Percentiles rank a stretch among this genome's conserved stretches.
Evolutionary conservation across 306 rosid genomes (phyloP).

Genomic region (Benincasa hispida): DNA sequence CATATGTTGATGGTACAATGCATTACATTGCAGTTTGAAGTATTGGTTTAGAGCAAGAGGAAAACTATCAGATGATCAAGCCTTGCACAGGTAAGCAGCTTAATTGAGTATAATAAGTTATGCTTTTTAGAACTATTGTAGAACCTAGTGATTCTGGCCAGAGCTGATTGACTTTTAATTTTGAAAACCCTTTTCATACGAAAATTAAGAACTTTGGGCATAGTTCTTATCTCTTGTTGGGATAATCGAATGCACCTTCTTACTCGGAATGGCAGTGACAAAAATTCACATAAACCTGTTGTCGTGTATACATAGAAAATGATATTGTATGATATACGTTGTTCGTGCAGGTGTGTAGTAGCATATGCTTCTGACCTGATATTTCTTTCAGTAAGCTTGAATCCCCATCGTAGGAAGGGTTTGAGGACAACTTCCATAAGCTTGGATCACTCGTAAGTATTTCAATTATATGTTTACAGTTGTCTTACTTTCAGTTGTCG

Average conservation of each 20-base stretch:
- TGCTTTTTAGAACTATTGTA: not conserved
- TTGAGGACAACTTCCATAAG: conserved; percentile 57
- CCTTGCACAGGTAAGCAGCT: conserved; percentile 68
- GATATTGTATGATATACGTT: not conserved
- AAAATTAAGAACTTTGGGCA: not conserved
- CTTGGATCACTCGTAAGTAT: conserved; percentile 89
- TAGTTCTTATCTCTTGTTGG: not conserved
- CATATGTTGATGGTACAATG: not conserved
- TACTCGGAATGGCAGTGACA: too few species aligned
- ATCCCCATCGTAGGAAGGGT: conserved; percentile 66
- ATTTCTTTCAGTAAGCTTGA: conserved; percentile 58
- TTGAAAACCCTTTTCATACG: not conserved
- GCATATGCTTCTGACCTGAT: conserved; percentile 84
- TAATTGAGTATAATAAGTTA: not conserved
- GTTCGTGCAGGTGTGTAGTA: conserved; percentile 68
- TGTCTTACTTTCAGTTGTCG: not conserved
- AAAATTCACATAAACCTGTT: too few species aligned
- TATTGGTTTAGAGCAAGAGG: conserved; percentile 93
- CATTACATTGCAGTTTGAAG: conserved; percentile 44
- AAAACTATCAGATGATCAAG: conserved; percentile 85
- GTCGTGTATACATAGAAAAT: not conserved
- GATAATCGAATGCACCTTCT: not conserved
- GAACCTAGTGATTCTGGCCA: not conserved
- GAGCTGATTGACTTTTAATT: not conserved
- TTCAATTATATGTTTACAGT: not conserved